These are phyloP conservation scores for Jamesozyma lodderae DNA, from an alignment of 805 yeast genomes.

Conservation along the genomic window DNA sequence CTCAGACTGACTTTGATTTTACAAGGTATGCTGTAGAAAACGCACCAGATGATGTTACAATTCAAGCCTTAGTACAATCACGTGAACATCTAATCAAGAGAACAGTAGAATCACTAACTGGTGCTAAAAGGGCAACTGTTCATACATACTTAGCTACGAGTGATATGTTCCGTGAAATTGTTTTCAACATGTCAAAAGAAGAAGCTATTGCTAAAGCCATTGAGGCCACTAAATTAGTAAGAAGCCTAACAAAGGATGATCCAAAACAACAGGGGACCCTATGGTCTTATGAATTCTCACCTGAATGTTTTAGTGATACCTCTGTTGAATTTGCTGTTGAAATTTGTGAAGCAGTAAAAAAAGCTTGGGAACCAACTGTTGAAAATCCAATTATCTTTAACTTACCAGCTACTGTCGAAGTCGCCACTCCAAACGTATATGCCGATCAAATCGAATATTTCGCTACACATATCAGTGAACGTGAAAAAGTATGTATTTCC, in stretches of 20 bases:
- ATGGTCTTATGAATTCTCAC: constrained; percentile 74
- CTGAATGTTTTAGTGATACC: constrained; percentile 72
- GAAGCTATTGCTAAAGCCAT: constrained; percentile 55
- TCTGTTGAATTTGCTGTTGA: constrained; percentile 51
- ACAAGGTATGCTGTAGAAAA: constrained; percentile 64
- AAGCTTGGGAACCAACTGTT: constrained; percentile 61
- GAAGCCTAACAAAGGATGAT: constrained; percentile 62
- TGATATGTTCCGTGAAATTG: constrained; percentile 63
- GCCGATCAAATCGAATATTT: constrained; percentile 82
- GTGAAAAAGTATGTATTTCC: constrained; percentile 66
- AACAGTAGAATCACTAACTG: constrained; percentile 62
- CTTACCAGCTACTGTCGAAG: constrained; percentile 79
- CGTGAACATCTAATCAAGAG: constrained; percentile 63
- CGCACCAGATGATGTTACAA: constrained; percentile 68
- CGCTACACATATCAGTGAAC: constrained; percentile 47
- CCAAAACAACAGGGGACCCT: constrained; percentile 42
- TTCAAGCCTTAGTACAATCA: constrained; percentile 71
- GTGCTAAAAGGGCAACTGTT: constrained; percentile 68
- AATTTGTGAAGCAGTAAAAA: constrained; percentile 67
- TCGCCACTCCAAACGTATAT: constrained; percentile 70
- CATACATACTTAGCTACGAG: constrained; percentile 73
- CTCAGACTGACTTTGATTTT: constrained; percentile 73
- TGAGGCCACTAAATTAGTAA: constrained; percentile 51
- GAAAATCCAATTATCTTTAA: constrained; percentile 68
- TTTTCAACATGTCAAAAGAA: constrained; percentile 50